phyloP scores from a whole-genome alignment of 2,329 filamentous ascomycete genomes.

The Coniochaeta sp. region DNA sequence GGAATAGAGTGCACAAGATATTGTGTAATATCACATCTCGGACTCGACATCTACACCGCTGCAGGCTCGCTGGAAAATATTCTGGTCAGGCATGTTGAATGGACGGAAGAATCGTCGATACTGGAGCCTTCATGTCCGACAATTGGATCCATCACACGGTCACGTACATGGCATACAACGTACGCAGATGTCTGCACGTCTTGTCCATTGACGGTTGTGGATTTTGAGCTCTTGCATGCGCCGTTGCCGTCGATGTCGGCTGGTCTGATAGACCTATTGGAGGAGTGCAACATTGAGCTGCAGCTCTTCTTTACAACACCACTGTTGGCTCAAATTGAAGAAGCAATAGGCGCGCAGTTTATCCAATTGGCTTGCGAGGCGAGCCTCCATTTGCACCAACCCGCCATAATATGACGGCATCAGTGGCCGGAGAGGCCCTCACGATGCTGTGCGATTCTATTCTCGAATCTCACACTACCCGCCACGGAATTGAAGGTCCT shows the following conservation, averaged over 20 bases:
- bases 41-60: not conserved
- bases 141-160: not conserved
- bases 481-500: too few species aligned
- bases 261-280: not conserved
- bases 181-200: not conserved
- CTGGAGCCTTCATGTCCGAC: not conserved
- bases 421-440: too few species aligned
- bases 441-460: too few species aligned
- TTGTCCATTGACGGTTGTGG: not conserved
- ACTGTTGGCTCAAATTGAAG: not conserved
- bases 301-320: not conserved
- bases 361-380: not conserved
- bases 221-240: not conserved
- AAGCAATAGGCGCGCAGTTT: not conserved
- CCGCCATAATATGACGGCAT: not conserved
- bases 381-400: not conserved
- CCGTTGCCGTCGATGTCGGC: not conserved
- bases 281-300: not conserved
- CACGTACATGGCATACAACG: not conserved
- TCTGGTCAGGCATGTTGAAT: not conserved
- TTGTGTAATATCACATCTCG: not conserved
- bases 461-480: too few species aligned
- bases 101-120: not conserved
- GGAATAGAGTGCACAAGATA: too few species aligned
- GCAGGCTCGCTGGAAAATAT: not conserved